Evolutionary conservation across 148 eudicot genomes (phyloP).

Genomic region (Vaccinium vitisidaea): DNA sequence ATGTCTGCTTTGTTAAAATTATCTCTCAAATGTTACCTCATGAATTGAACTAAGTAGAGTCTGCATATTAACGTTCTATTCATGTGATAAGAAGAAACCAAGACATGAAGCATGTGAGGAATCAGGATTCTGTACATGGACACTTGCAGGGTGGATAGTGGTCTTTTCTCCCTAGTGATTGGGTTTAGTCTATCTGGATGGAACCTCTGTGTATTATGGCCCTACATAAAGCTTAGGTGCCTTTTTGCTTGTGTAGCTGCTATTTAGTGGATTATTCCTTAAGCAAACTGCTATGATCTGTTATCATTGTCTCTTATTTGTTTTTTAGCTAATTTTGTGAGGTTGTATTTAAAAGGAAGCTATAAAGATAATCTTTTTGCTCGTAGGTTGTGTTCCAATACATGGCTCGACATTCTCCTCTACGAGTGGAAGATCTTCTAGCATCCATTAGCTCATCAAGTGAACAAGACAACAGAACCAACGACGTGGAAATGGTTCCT

Average conservation of each 20-base stretch:
- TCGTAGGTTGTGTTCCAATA: constrained; percentile 82
- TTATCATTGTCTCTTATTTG: neutral
- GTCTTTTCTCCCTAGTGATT: neutral
- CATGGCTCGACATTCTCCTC: constrained; percentile 76
- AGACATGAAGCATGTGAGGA: neutral
- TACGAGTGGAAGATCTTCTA: constrained; percentile 67
- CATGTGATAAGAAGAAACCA: neutral
- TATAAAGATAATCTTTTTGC: neutral
- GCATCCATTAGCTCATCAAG: constrained; percentile 44
- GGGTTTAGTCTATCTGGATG: neutral
- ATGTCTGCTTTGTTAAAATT: neutral
- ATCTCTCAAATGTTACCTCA: neutral
- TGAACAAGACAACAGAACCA: constrained; percentile 36
- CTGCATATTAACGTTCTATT: neutral
- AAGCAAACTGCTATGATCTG: neutral
- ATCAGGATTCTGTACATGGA: neutral
- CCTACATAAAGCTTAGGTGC: neutral
- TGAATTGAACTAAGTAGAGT: neutral
- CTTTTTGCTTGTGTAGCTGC: neutral
- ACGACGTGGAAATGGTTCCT: constrained; percentile 64
- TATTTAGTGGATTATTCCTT: neutral
- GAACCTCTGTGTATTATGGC: neutral
- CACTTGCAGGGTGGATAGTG: neutral
- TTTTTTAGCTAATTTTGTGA: neutral
- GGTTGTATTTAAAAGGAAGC: neutral